Evolutionary conservation across 1,284 basidiomycete species (phyloP).

Genomic region (Heterobasidion occidentale): DNA sequence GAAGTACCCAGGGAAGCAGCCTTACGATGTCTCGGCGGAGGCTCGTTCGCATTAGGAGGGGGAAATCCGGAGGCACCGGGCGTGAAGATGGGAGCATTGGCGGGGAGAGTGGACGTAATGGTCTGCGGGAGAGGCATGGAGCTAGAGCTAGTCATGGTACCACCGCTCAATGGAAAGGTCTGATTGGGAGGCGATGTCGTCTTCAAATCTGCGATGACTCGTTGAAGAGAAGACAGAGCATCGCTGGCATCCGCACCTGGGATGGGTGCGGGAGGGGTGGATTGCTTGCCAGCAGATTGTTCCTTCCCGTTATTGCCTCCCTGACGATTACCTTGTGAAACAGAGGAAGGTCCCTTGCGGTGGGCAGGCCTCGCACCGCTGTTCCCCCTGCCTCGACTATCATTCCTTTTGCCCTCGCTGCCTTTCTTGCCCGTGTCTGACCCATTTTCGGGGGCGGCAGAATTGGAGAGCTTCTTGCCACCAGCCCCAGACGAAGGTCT

Average conservation of each 20-base stretch:
- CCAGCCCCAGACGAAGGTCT: slow-evolving; percentile 56
- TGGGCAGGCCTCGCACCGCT: slow-evolving; percentile 36
- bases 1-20: slow-evolving; percentile 64
- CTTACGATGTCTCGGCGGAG: slow-evolving; percentile 68
- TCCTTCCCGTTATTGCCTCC: slow-evolving; percentile 31
- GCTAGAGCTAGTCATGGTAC: slow-evolving; percentile 32
- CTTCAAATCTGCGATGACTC: slow-evolving; percentile 79
- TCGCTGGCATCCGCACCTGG: slow-evolving; percentile 46
- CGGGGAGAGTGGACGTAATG: slow-evolving; percentile 42
- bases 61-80: slow-evolving; percentile 55
- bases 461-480: slow-evolving; percentile 45
- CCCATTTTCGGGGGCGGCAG: slow-evolving; percentile 48
- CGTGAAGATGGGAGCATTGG: slow-evolving; percentile 64
- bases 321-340: slow-evolving; percentile 35
- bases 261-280: slow-evolving; percentile 38
- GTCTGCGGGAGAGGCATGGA: slow-evolving; percentile 35
- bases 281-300: slow-evolving; percentile 17
- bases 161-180: slow-evolving; percentile 28
- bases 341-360: slow-evolving; percentile 50
- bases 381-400: slow-evolving; percentile 31
- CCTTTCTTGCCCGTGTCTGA: slow-evolving; percentile 59
- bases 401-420: slow-evolving; percentile 45
- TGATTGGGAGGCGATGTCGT: slow-evolving; percentile 53
- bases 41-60: slow-evolving; percentile 31
- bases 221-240: slow-evolving; percentile 71